Conservation (phyloP, 1,139 yeast species). For the Wickerhamomyces sp. region DNA sequence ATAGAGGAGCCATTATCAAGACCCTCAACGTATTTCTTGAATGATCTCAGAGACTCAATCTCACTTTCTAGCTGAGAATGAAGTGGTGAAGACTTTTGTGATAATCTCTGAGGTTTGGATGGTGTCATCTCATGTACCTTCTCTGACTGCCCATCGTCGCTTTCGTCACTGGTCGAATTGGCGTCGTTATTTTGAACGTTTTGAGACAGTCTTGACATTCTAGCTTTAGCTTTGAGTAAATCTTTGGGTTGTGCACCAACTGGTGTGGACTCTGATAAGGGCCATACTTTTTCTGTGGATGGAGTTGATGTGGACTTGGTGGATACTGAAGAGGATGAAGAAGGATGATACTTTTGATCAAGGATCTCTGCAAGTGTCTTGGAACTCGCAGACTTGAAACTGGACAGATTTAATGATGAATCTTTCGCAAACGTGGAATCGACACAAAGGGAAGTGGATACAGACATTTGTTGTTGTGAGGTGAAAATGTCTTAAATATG, state of each 20-base stretch:
- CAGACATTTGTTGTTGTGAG: too few relatives aligned
- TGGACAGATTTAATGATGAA: background rate
- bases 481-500: too few relatives aligned
- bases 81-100: background rate
- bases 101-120: conserved; percentile 10
- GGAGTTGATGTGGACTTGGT: conserved; percentile 5
- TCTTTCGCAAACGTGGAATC: background rate
- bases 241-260: conserved; percentile 21
- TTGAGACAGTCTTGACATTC: conserved; percentile 17
- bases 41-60: conserved; percentile 14
- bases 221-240: conserved; percentile 17
- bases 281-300: conserved; percentile 17
- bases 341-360: background rate
- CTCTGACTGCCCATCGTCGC: background rate
- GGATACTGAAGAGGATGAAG: background rate
- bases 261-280: conserved; percentile 22
- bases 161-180: conserved; percentile 3
- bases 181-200: conserved; percentile 2
- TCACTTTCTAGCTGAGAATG: conserved; percentile 4
- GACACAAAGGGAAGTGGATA: conserved; percentile 1
- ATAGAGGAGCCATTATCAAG: conserved; percentile 11
- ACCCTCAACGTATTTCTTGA: conserved; percentile 11
- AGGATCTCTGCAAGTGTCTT: background rate
- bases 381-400: background rate
- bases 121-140: conserved; percentile 18